phyloP scores from a whole-genome alignment of 768 basidiomycete species.

The Termitomyces sp. region DNA sequence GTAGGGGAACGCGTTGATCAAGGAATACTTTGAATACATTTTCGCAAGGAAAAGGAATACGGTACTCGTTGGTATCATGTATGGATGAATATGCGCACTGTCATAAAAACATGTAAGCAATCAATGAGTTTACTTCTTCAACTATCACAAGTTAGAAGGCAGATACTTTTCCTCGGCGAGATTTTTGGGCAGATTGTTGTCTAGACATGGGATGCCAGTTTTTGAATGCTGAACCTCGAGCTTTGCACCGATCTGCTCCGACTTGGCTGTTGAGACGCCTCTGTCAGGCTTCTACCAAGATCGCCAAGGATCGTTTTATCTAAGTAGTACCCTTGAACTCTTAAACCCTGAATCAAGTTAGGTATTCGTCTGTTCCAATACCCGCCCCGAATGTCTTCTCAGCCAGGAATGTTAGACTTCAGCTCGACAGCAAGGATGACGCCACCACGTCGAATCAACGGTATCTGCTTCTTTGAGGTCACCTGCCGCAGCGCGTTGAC shows the following conservation, averaged over 20 bases:
- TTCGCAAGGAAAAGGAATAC: constrained; percentile 16
- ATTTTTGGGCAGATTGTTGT: not conserved
- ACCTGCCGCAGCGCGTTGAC: not conserved
- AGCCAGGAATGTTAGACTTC: not conserved
- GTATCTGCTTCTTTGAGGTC: not conserved
- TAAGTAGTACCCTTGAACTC: not conserved
- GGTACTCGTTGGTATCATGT: too few species aligned
- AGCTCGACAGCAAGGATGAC: not conserved
- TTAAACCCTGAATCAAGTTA: not conserved
- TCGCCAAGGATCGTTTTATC: not conserved
- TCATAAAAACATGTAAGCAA: not conserved
- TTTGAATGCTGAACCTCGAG: not conserved
- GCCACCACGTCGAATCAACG: not conserved
- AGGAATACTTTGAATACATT: constrained; percentile 21
- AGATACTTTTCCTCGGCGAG: not conserved
- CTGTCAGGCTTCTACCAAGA: not conserved
- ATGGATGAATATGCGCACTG: not conserved
- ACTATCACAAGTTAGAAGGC: not conserved
- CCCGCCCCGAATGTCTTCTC: not conserved
- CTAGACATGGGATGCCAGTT: not conserved
- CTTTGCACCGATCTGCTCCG: not conserved
- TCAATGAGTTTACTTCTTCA: not conserved
- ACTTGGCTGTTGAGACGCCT: not conserved
- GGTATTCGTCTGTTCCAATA: not conserved
- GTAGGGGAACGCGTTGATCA: constrained; percentile 21